phyloP scores from a whole-genome alignment of 2,329 filamentous ascomycete genomes.

The Calycina marina region DNA sequence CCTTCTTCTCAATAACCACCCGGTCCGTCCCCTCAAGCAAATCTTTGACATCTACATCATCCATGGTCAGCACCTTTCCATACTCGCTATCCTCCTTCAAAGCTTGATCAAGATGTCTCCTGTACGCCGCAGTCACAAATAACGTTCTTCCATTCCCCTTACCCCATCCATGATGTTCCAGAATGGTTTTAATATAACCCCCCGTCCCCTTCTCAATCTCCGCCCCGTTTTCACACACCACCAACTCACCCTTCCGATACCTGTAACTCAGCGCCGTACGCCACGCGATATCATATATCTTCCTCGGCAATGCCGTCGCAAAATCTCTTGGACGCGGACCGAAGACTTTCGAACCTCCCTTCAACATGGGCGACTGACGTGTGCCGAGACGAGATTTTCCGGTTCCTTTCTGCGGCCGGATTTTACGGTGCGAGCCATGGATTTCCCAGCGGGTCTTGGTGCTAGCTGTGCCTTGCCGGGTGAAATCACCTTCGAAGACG shows the following conservation, averaged over 20 bases:
- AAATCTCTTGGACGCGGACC: constrained; percentile 93
- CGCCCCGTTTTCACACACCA: constrained; percentile 68
- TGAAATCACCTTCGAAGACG: constrained; percentile 80
- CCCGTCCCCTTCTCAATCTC: constrained; percentile 35
- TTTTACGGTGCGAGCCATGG: constrained; percentile 67
- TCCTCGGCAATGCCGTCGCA: constrained; percentile 63
- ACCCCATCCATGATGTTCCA: constrained; percentile 58
- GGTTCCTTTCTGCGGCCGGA: constrained; percentile 74
- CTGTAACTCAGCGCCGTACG: constrained; percentile 86
- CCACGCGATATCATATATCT: constrained; percentile 93
- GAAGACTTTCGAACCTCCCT: constrained; percentile 75
- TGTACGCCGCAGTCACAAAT: constrained; percentile 50
- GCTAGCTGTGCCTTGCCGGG: constrained; percentile 73
- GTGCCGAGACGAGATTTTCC: constrained; percentile 68
- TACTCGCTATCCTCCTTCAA: constrained; percentile 49
- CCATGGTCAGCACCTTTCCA: constrained; percentile 52
- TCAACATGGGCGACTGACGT: constrained; percentile 66
- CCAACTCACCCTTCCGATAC: constrained; percentile 72
- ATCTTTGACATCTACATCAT: constrained; percentile 93
- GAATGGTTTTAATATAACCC: constrained; percentile 36
- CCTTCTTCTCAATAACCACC: constrained; percentile 72
- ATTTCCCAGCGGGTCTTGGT: constrained; percentile 75
- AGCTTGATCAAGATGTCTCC: constrained; percentile 50
- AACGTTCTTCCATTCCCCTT: constrained; percentile 53
- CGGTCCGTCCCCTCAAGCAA: constrained; percentile 63